Evolutionary conservation across 2,329 filamentous ascomycete genomes (phyloP), one percentile per base, ranked within the genome.

Genomic region (Thielaviopsis musarum): DNA sequence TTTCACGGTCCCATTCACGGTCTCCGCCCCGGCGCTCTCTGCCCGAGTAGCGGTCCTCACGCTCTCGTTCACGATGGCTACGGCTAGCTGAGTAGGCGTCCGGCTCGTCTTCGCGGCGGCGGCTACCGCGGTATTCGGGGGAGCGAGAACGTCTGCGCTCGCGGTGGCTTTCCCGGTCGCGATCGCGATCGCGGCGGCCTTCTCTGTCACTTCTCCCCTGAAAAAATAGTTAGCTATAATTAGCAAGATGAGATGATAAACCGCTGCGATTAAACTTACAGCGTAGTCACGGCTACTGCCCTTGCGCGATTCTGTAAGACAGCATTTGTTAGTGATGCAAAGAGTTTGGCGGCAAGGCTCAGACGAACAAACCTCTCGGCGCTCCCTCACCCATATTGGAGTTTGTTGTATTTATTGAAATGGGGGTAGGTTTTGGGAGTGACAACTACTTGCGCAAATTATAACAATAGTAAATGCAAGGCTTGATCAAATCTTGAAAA

Each of bases 21-120:
- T 89, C 86, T 58, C 83, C 81, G 60, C 60, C 59, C 5, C 79
- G 72, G 62, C 82, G 75, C 61, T 83, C 80, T 63, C 86, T 80
- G 38, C 85, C 84, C 45, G 82, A 82, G 69, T 96, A 96, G 69
- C 91, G 81, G 66, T 96, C 91, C 72, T 97, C 91, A 63, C 91
- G 87, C 74, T 97, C 91, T 63, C 91, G 80, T 70, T 95, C 91
- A 69, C 91, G 83, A 71, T 95, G 94, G 74, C 85, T 91, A 65
- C 91, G 86, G 72, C 90, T 95, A 5, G 88, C 90, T 21, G 91
- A 95, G 73, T 97, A 97, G 60, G 87, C 84, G 72, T 96, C 90
- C 70, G 91, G 88, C 61, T 82, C 79, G 70, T 80, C 81, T 57
- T 93, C 86, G 65, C 86, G 86, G 66, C 88, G 83, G 61, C 84